A percentile compares a stretch with the other conserved stretches of the same genome.
Evolutionary conservation across 129 eudicot species (phyloP).

Genomic region (Mikania micrantha): DNA sequence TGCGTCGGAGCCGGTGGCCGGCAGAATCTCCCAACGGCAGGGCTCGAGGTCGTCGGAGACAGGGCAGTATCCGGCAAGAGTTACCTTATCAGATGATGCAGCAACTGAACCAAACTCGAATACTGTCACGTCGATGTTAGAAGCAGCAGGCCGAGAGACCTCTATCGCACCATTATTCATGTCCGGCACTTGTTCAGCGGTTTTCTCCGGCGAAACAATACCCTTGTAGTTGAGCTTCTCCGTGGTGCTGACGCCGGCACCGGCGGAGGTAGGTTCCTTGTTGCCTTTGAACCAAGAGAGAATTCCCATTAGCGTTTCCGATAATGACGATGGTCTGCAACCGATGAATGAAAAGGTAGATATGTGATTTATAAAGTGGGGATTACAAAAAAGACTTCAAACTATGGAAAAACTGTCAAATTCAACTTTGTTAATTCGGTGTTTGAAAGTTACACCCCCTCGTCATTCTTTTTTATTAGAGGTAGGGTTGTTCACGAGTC

Average conservation of each 20-base stretch:
- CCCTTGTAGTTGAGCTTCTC: neutral
- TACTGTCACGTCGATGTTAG: slow-evolving; percentile 43
- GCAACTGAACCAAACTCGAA: slow-evolving; percentile 89
- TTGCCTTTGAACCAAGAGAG: slow-evolving; percentile 10
- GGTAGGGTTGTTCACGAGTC: too few relatives aligned
- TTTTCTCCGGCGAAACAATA: neutral
- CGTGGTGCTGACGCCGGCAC: neutral
- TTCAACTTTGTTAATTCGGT: neutral
- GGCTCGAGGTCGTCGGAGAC: slow-evolving; percentile 93
- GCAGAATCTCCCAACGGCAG: slow-evolving; percentile 93
- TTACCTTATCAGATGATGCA: slow-evolving; percentile 73
- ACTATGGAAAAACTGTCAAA: neutral
- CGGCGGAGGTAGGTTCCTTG: neutral
- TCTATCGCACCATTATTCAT: neutral
- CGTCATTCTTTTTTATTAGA: too few relatives aligned
- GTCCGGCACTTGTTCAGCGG: neutral
- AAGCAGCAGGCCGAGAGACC: slow-evolving; percentile 20
- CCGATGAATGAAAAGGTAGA: too few relatives aligned
- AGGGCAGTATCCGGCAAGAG: slow-evolving; percentile 92
- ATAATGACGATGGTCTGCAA: neutral
- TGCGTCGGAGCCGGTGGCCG: slow-evolving; percentile 59
- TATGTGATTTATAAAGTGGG: neutral
- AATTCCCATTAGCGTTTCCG: neutral
- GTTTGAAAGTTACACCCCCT: too few relatives aligned
- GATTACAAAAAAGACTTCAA: neutral